Base-by-base conservation (phyloP, 2,329 filamentous ascomycete species). In the Talaromyces sp. region DNA sequence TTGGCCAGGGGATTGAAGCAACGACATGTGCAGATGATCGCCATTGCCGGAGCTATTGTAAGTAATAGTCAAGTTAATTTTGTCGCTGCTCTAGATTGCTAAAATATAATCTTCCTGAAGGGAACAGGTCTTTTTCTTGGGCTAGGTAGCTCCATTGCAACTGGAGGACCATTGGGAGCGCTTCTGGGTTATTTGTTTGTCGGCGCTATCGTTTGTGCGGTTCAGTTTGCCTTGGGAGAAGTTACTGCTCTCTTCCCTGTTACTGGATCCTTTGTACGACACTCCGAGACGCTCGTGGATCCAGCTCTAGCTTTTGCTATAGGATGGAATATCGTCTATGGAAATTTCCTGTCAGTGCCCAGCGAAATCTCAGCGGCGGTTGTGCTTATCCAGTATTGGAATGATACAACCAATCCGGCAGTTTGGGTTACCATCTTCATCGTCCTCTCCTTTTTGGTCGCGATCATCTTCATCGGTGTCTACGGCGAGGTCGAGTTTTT, bases 401-500 rank as follows among this genome's bases (percentile, higher is more conserved):
- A 75, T 2, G 80, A 80, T 68, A 66, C 80, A 1, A 74, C 76
- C 22, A 77, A 62, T 15, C 64, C 92, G 66, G 88, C 82, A 71
- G 86, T 91, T 63, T 90, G 84, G 66, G 88, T 93, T 69, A 91
- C 89, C 77, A 91, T 93, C 70, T 84, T 84, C 45, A 80, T 92
- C 63, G 92, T 93, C 78, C 91, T 89, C 85, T 83, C 87, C 37
- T 74, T 90, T 39, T 89, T 93, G 72, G 89, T 88, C 0, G 80
- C 81, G 1, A 73, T 89, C 72, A 93, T 93, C 77, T 87, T 91
- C 73, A 86, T 93, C 52, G 84, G 85, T 60, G 87, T 87, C 69
- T 93, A 91, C 69, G 91, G 90, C 45, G 89, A 93, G 73, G 81
- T 91, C 33, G 91, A 94, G 74, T 91, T 93, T 78, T 92, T 88